Conservation (phyloP, 2,329 filamentous ascomycete species). For the Phaeoacremonium minimum region DNA sequence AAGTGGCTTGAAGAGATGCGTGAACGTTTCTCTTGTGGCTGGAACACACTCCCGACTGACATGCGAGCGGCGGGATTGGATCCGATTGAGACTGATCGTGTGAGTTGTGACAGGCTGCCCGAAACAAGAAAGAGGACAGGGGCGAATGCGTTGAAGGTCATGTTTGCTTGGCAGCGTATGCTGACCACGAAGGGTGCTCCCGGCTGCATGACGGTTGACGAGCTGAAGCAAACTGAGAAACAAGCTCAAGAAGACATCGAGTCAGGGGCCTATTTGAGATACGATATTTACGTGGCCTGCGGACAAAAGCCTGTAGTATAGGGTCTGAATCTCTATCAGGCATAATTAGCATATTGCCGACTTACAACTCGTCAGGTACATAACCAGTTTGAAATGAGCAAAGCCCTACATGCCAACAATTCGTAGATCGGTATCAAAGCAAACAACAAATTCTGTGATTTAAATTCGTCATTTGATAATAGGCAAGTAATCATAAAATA, state of each 20-base stretch:
- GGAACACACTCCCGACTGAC: conserved; percentile 5
- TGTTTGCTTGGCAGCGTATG: conserved; percentile 7
- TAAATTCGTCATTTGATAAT: too few relatives aligned
- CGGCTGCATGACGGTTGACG: conserved; percentile 2
- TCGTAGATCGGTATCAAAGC: too few relatives aligned
- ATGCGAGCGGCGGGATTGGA: conserved; percentile 6
- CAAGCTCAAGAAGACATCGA: conserved; percentile 5
- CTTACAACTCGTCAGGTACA: too few relatives aligned
- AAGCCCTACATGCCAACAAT: too few relatives aligned
- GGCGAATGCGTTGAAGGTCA: background rate
- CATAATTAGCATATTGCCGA: too few relatives aligned
- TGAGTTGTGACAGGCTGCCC: conserved; percentile 8
- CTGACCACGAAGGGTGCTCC: conserved; percentile 2
- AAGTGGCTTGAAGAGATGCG: conserved; percentile 1
- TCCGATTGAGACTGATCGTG: background rate
- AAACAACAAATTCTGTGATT: too few relatives aligned
- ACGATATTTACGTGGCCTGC: conserved; percentile 4
- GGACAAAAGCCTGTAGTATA: too few relatives aligned
- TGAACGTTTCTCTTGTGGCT: conserved; percentile 7
- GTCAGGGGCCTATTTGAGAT: conserved; percentile 6
- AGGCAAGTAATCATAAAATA: too few relatives aligned
- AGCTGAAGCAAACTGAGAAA: conserved; percentile 5
- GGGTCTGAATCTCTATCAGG: too few relatives aligned
- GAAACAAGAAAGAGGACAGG: conserved; percentile 5
- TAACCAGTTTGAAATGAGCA: too few relatives aligned